Base-by-base conservation (phyloP, 2,329 filamentous ascomycete genomes). In the Sarocladium kiliense region DNA sequence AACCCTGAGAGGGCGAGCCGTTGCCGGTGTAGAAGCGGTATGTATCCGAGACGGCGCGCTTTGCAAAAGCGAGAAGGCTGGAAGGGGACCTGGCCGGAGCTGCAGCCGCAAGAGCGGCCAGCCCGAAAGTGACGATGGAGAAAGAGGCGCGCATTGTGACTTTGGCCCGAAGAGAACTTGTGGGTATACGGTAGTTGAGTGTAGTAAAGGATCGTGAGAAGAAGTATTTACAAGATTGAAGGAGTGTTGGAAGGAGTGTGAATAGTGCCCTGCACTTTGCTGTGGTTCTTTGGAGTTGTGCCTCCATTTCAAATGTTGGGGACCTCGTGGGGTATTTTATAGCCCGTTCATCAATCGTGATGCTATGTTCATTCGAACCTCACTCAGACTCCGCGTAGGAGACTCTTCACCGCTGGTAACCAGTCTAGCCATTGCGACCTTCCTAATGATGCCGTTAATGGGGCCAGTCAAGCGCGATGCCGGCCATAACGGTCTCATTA, bases 11-110 rank as follows among this genome's bases (percentile, higher is more conserved):
- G 23, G 54, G 41, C 12, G 59, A 61, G 27, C 63, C 63, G 50
- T 65, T 57, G 30, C 63, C 63, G 6, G 49, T 18, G 54, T 62
- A 64, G 51, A 37, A 32, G n/a, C 18, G 57, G 56, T 63, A 63
- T 3, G 32, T 49, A 56, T 63, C 61, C 37, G 56, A 57, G 42
- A 58, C 32, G 3, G 32, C 25, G 14, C 50, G 26, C 25, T 49
- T 49, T 14, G 44, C 26, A n/a, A 16, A 18, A 11, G 10, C 44
- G 19, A 32, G 9, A 10, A 30, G 54, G 37, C 54, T 53, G 34
- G 56, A 44, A 25, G 47, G 49, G 32, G 55, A 34, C n/a, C 32
- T 54, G 16, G 56, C 26, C 3, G 44, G 44, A 49, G 44, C 44
- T 32, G 44, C 44, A n/a, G 26, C 44, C 10, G 44, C 47, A 27